phyloP scores from a whole-genome alignment of 805 yeast species.

The Starmerella ratchasimensis region DNA sequence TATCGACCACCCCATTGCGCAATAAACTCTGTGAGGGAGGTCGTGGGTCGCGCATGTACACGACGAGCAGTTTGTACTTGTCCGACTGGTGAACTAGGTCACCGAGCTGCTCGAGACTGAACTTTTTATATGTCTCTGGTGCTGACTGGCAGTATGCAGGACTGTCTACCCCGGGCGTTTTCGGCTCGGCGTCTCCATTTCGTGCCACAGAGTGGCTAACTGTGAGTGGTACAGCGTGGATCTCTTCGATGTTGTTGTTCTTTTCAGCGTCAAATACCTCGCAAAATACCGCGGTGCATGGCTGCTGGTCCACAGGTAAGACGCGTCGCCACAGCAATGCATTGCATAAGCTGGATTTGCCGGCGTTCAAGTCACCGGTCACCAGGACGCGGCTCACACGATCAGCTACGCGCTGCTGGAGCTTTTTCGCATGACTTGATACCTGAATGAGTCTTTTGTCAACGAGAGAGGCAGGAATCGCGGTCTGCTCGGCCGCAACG shows the following conservation, averaged over 20 bases:
- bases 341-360: constrained; percentile 91
- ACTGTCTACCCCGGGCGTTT: too few species aligned
- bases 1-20: constrained; percentile 82
- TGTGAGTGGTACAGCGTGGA: constrained; percentile 62
- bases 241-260: constrained; percentile 69
- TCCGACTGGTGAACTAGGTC: constrained; percentile 64
- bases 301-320: constrained; percentile 93
- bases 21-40: constrained; percentile 54
- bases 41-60: constrained; percentile 68
- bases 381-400: constrained; percentile 86
- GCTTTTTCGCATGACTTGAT: constrained; percentile 49
- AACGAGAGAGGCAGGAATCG: constrained; percentile 49
- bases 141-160: constrained; percentile 40
- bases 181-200: too few species aligned
- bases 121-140: constrained; percentile 50
- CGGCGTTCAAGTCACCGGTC: constrained; percentile 94
- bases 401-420: constrained; percentile 77
- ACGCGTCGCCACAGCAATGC: constrained; percentile 64
- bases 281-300: constrained; percentile 91
- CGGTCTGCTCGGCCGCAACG: constrained; percentile 46
- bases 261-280: constrained; percentile 78
- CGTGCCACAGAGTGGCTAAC: too few species aligned
- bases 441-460: constrained; percentile 55
- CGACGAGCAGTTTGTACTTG: constrained; percentile 55
- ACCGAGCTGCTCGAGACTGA: constrained; percentile 42